Evolutionary conservation across 352 stramenopile genomes (phyloP).

Genomic region (Globisporangium okanoganense): DNA sequence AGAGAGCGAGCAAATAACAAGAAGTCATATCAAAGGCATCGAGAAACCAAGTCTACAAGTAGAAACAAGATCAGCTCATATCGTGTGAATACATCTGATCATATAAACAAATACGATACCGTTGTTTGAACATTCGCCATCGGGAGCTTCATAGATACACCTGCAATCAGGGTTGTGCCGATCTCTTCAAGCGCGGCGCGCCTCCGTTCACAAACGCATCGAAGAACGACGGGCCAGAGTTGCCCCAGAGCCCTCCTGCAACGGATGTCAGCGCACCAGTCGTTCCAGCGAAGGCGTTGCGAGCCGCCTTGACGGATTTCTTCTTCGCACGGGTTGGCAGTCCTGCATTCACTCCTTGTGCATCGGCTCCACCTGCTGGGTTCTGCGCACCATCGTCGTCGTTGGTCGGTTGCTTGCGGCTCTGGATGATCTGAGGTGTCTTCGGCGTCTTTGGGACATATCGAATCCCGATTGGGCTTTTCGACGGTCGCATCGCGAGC

Average conservation of each 20-base stretch:
- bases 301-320: conserved; percentile 20
- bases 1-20: not conserved
- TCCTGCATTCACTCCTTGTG: conserved; percentile 36
- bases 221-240: conserved; percentile 38
- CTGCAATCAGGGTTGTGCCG: conserved; percentile 7
- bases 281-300: conserved; percentile 4
- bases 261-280: conserved; percentile 11
- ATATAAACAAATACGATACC: not conserved
- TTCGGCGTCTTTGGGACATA: conserved; percentile 19
- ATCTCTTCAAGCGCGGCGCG: conserved; percentile 53
- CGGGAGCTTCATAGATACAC: not conserved
- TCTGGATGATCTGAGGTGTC: conserved; percentile 15
- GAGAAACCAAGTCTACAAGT: not conserved
- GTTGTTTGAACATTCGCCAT: not conserved
- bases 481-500: conserved; percentile 19
- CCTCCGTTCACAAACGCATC: conserved; percentile 72
- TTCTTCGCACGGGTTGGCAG: conserved; percentile 37
- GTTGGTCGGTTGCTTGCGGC: conserved; percentile 7
- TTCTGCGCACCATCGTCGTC: conserved; percentile 3
- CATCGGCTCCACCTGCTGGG: not conserved
- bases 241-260: conserved; percentile 14
- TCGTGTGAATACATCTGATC: not conserved
- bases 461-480: conserved; percentile 19
- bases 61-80: not conserved
- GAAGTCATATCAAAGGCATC: not conserved